A percentile compares a stretch with the other conserved stretches of the same genome.
These are phyloP conservation scores for Spathaspora passalidarum DNA, from an alignment of 805 yeast genomes.

Conservation along the genomic window DNA sequence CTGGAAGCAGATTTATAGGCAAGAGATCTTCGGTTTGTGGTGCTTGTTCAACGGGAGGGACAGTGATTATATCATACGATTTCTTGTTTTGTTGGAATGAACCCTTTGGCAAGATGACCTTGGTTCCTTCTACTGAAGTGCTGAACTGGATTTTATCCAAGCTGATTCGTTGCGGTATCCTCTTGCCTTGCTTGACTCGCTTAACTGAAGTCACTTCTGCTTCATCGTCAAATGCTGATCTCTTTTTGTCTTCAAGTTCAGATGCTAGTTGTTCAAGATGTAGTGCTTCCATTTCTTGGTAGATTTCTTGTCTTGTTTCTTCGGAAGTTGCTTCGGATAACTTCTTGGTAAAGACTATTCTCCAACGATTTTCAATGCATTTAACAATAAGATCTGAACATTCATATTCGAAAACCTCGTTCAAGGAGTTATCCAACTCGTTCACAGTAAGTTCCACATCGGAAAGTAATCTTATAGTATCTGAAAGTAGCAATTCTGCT, in stretches of 20 bases:
- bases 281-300: slow-evolving; percentile 41
- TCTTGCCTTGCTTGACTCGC: slow-evolving; percentile 10
- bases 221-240: slow-evolving; percentile 12
- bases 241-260: slow-evolving; percentile 35
- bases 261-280: slow-evolving; percentile 40
- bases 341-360: slow-evolving; percentile 53
- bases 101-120: slow-evolving; percentile 76
- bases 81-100: slow-evolving; percentile 73
- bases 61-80: slow-evolving; percentile 81
- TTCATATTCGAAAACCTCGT: slow-evolving; percentile 51
- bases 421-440: slow-evolving; percentile 52
- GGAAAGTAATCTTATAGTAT: slow-evolving; percentile 28
- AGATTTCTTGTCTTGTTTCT: slow-evolving; percentile 30
- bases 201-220: slow-evolving; percentile 58
- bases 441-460: slow-evolving; percentile 32
- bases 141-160: slow-evolving; percentile 7
- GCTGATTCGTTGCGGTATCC: slow-evolving; percentile 6
- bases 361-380: slow-evolving; percentile 48
- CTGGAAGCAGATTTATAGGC: slow-evolving; percentile 62
- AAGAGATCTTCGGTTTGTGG: slow-evolving; percentile 49
- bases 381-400: slow-evolving; percentile 47
- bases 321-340: slow-evolving; percentile 9
- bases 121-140: slow-evolving; percentile 48
- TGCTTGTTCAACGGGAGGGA: slow-evolving; percentile 67
- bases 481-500: not conserved